phyloP scores from a whole-genome alignment of 176 grass and related monocot species.

The Eleusine indica region DNA sequence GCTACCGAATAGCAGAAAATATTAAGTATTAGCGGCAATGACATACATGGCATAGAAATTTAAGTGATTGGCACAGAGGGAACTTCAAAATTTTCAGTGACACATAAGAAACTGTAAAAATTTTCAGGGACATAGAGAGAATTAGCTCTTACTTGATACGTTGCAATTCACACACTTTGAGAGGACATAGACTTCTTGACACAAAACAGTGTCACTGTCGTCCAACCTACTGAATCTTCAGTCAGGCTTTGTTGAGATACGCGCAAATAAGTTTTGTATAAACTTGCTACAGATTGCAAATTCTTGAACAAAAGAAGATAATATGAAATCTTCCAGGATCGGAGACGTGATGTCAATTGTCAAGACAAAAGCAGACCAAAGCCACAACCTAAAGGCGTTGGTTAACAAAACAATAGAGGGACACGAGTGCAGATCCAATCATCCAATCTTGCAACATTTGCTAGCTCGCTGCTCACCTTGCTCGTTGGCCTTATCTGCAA shows the following conservation, averaged over 20 bases:
- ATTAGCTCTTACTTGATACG: too few relatives aligned
- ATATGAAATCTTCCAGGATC: constrained; percentile 38
- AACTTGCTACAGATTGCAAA: constrained; percentile 7
- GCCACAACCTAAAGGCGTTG: background rate
- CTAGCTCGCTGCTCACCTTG: background rate
- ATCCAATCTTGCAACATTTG: constrained; percentile 18
- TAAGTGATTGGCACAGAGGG: too few relatives aligned
- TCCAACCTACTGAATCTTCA: constrained; percentile 50
- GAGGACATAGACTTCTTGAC: constrained; percentile 21
- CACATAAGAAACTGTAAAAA: too few relatives aligned
- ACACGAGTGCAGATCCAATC: constrained; percentile 35
- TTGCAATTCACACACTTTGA: background rate
- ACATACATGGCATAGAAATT: too few relatives aligned
- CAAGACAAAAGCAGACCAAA: constrained; percentile 28
- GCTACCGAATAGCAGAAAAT: too few relatives aligned
- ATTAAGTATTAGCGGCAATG: too few relatives aligned
- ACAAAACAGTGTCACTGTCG: background rate
- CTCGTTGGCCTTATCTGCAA: constrained; percentile 29
- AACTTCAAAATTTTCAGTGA: too few relatives aligned
- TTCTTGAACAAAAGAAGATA: constrained; percentile 22
- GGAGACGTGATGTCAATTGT: constrained; percentile 38
- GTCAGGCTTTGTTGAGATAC: constrained; percentile 28
- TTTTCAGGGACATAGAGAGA: too few relatives aligned
- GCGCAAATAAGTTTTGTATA: background rate
- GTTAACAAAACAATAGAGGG: background rate